Conservation (phyloP, 176 grass and related monocot genomes). For the Eragrostis curvula region DNA sequence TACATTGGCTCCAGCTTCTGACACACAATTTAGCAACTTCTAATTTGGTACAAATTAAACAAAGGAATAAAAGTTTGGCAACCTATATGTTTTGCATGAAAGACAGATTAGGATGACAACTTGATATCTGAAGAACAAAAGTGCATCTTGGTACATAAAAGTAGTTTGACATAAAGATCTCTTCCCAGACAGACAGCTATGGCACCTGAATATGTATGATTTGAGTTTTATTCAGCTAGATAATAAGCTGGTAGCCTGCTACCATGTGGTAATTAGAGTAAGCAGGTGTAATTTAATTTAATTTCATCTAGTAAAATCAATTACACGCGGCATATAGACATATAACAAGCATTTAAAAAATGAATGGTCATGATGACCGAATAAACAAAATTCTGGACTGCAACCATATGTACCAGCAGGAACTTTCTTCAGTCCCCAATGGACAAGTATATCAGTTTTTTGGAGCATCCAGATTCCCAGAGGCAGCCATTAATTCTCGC, state of each 20-base stretch:
- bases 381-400: neutral
- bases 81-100: too few species aligned
- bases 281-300: neutral
- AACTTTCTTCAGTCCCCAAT: neutral
- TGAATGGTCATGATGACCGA: neutral
- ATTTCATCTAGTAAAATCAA: neutral
- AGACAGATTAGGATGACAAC: neutral
- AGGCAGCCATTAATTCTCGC: neutral
- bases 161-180: slow-evolving; percentile 9
- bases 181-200: neutral
- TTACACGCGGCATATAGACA: neutral
- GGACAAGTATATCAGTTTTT: neutral
- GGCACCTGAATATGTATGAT: neutral
- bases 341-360: neutral
- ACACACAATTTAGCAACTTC: neutral
- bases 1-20: slow-evolving; percentile 13
- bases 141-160: slow-evolving; percentile 7
- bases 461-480: slow-evolving; percentile 25
- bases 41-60: neutral
- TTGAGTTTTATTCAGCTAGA: neutral
- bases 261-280: neutral
- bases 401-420: slow-evolving; percentile 10
- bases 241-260: neutral
- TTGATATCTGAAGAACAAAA: neutral
- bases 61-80: neutral